These are phyloP conservation scores for Elongisporangium anandrum DNA, from an alignment of 352 stramenopile species.

Conservation along the genomic window DNA sequence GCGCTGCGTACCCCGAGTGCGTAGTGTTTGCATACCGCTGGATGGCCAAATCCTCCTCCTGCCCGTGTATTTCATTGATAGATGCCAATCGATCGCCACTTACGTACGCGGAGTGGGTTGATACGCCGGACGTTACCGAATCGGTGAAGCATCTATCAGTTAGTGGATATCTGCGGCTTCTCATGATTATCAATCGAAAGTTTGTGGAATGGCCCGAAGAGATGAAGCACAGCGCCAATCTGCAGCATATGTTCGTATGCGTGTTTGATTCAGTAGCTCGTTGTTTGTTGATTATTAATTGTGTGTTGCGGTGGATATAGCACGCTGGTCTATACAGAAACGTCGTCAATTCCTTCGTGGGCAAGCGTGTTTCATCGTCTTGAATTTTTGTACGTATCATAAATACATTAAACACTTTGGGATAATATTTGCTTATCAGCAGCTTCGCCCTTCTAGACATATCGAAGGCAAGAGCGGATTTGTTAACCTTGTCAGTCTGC, in stretches of 20 bases:
- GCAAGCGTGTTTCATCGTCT: neutral
- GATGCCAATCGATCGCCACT: constrained; percentile 14
- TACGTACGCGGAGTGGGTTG: constrained; percentile 18
- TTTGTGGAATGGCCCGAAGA: constrained; percentile 10
- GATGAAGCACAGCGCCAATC: constrained; percentile 5
- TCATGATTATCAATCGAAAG: constrained; percentile 12
- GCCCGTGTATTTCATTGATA: constrained; percentile 20
- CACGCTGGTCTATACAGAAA: neutral
- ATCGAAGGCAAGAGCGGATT: too few relatives aligned
- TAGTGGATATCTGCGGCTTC: constrained; percentile 6
- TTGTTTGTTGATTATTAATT: too few relatives aligned
- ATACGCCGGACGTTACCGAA: constrained; percentile 9
- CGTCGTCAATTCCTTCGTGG: neutral
- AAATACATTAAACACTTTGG: too few relatives aligned
- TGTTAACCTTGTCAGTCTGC: neutral
- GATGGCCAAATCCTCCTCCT: constrained; percentile 11
- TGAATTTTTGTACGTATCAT: too few relatives aligned
- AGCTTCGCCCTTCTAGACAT: too few relatives aligned
- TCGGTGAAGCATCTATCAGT: constrained; percentile 10
- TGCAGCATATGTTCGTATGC: constrained; percentile 8
- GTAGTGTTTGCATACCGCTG: constrained; percentile 14
- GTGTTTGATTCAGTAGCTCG: too few relatives aligned
- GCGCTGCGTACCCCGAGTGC: constrained; percentile 3
- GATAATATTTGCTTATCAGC: too few relatives aligned
- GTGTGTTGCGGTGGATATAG: neutral